Conservation (phyloP, 2,329 filamentous ascomycete genomes). For the Dothistroma septosporum region DNA sequence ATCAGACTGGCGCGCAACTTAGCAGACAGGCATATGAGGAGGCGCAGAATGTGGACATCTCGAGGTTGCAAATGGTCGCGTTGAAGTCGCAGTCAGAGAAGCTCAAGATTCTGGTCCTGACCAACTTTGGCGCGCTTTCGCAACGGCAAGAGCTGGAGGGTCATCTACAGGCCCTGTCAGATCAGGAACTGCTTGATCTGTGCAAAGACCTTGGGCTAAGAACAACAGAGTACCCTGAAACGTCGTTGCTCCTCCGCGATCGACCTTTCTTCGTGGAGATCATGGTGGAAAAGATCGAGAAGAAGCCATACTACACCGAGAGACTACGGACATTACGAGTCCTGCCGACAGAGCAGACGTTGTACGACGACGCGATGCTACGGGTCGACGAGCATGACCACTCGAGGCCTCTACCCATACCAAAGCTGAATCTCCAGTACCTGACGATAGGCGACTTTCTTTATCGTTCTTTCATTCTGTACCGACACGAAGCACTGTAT, state of each 20-base stretch:
- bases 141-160: constrained; percentile 72
- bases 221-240: constrained; percentile 68
- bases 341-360: constrained; percentile 74
- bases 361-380: constrained; percentile 76
- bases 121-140: constrained; percentile 86
- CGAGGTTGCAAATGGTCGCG: constrained; percentile 72
- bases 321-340: constrained; percentile 64
- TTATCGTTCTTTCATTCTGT: constrained; percentile 88
- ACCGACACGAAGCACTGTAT: constrained; percentile 88
- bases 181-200: constrained; percentile 68
- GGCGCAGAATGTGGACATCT: constrained; percentile 69
- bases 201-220: constrained; percentile 71
- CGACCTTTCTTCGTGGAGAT: constrained; percentile 66
- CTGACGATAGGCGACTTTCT: constrained; percentile 91
- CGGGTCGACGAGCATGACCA: constrained; percentile 85
- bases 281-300: constrained; percentile 70
- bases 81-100: constrained; percentile 85
- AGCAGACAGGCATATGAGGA: constrained; percentile 71
- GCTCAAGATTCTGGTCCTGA: constrained; percentile 82
- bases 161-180: constrained; percentile 68
- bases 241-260: constrained; percentile 59
- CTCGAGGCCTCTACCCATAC: constrained; percentile 79
- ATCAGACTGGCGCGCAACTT: constrained; percentile 77
- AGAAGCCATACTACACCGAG: constrained; percentile 78
- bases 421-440: constrained; percentile 94